Conservation (phyloP, 768 basidiomycete species). For the Chalciporus chontae region DNA sequence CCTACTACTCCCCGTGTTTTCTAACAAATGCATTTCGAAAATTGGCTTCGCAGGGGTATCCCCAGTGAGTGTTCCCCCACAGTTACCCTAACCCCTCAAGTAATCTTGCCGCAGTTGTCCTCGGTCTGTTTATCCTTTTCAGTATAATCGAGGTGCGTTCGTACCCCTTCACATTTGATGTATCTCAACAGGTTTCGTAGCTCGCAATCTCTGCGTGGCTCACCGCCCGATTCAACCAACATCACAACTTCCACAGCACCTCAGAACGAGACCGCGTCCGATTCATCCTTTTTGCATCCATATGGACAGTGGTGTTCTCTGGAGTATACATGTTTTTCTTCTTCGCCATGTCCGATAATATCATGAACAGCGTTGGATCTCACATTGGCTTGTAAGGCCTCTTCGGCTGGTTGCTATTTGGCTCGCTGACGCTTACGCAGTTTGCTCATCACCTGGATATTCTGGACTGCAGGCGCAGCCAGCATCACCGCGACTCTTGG, state of each 20-base stretch:
- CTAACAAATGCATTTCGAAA: constrained; percentile 35
- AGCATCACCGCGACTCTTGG: constrained; percentile 63
- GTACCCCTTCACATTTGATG: not conserved
- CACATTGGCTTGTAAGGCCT: constrained; percentile 59
- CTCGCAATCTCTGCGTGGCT: constrained; percentile 74
- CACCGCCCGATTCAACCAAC: constrained; percentile 53
- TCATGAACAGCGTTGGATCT: constrained; percentile 58
- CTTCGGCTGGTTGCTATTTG: not conserved
- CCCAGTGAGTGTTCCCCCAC: constrained; percentile 40
- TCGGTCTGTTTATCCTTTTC: constrained; percentile 50
- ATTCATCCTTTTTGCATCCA: constrained; percentile 66
- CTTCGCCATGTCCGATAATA: constrained; percentile 42
- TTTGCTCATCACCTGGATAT: constrained; percentile 66
- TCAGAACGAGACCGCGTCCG: constrained; percentile 59
- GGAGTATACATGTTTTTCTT: constrained; percentile 53
- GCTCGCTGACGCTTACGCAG: constrained; percentile 33
- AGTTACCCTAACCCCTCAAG: not conserved
- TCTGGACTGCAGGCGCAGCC: constrained; percentile 75
- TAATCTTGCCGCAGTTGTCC: constrained; percentile 44
- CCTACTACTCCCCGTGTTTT: constrained; percentile 10
- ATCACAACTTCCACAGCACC: constrained; percentile 47
- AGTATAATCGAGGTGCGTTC: constrained; percentile 58
- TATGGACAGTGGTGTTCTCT: constrained; percentile 64
- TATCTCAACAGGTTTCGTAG: constrained; percentile 30
- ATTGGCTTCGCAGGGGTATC: constrained; percentile 49